Base-by-base conservation (phyloP, 2,329 filamentous ascomycete genomes). In the Aspergillus tamarii region DNA sequence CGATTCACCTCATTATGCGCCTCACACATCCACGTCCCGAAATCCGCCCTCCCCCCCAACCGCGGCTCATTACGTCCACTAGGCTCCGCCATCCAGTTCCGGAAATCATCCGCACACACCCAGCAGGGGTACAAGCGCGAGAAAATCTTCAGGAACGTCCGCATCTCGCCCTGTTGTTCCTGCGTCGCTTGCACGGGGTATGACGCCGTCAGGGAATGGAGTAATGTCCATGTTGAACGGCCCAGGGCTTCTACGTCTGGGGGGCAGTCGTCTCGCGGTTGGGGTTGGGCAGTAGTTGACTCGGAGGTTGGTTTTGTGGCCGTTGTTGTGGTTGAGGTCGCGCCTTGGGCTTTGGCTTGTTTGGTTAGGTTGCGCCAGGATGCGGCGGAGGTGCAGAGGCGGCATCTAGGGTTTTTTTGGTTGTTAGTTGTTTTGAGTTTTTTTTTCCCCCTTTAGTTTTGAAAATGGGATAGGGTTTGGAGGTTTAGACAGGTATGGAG, bases 91-190 rank as follows among this genome's bases (percentile, higher is more conserved):
- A 98, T 89, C 85, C 94, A 98, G 0, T 77, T 77, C 77, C 90
- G 90, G 77, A 99, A 97, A 75, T 98, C 94, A 65, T 94, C 91
- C 39, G 94, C 95, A 78, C 95, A 99, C 3, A 91, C 87, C 93
- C 94, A 97, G 83, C 95, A 99, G 4, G 95, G 95, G 75, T 99
- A 99, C 23, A 98, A 80, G 69, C 90, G 91, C 30, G 91, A 89
- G 77, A 99, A 96, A 2, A 93, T 84, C 28, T 83, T 81, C 71
- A 99, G 84, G 80, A 99, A 98, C 58, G 87, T 84, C 61, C 84
- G 84, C 70, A 96, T 90, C 70, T 97, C 91, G 34, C 82, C 81
- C 76, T 97, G 93, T 70, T 97, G 87, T 11, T 83, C 78, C 0
- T 83, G 77, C 0, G 89, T 87, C 0, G 95, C 93, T 9, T 76